Evolutionary conservation across 1,139 yeast genomes (phyloP).

Genomic region (Casaregolazyma lundiana): DNA sequence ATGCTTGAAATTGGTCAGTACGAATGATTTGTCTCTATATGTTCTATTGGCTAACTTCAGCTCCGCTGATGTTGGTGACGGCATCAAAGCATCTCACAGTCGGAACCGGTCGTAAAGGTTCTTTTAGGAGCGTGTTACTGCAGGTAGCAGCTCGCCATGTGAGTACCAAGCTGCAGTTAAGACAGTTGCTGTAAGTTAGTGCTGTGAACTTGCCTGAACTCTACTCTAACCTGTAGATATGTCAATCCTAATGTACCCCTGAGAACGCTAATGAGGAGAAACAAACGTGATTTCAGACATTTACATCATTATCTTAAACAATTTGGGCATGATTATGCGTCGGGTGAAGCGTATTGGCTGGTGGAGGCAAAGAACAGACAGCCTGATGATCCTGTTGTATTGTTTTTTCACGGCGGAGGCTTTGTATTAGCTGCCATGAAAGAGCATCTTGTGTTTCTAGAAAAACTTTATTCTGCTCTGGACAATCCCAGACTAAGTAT

Average conservation of each 20-base stretch:
- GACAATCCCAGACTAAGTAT: conserved; percentile 28
- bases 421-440: conserved; percentile 21
- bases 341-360: conserved; percentile 20
- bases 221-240: background rate
- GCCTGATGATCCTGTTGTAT: conserved; percentile 25
- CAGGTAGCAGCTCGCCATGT: conserved; percentile 9
- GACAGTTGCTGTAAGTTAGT: conserved; percentile 5
- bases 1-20: background rate
- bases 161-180: background rate
- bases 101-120: conserved; percentile 6
- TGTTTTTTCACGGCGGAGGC: conserved; percentile 43
- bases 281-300: background rate
- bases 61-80: conserved; percentile 4
- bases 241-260: conserved; percentile 3
- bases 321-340: background rate
- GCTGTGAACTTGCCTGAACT: background rate
- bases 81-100: conserved; percentile 5
- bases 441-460: conserved; percentile 9
- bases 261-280: background rate
- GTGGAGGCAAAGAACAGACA: conserved; percentile 24
- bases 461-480: conserved; percentile 38
- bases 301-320: background rate
- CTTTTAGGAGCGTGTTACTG: conserved; percentile 2
- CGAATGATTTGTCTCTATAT: background rate
- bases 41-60: background rate